These are phyloP conservation scores for Hymenoscyphus scutula DNA, from an alignment of 2,329 filamentous ascomycete species.

Conservation along the genomic window DNA sequence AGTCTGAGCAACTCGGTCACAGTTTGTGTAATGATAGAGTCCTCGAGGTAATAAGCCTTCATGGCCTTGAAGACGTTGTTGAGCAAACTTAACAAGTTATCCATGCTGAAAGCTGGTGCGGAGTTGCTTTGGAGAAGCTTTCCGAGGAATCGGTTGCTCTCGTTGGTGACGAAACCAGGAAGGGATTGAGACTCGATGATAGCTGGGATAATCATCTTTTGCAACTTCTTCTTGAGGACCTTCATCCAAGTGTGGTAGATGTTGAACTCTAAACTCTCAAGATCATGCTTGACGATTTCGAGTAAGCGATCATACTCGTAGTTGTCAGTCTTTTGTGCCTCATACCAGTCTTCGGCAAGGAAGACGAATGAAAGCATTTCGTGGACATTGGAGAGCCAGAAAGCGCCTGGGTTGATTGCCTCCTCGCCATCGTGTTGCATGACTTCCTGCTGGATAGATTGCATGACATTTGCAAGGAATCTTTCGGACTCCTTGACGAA, in stretches of 20 bases:
- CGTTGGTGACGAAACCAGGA: slow-evolving; percentile 96
- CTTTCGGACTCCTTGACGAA: slow-evolving; percentile 99
- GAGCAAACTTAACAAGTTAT: slow-evolving; percentile 89
- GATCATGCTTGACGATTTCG: slow-evolving; percentile 98
- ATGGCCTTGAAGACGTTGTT: slow-evolving; percentile 98
- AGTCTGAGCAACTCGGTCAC: slow-evolving; percentile 89
- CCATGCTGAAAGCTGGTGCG: slow-evolving; percentile 97
- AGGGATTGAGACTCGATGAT: slow-evolving; percentile 99
- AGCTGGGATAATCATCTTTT: slow-evolving; percentile 99
- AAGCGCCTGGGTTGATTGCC: slow-evolving; percentile 93
- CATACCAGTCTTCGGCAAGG: slow-evolving; percentile 98
- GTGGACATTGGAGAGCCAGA: slow-evolving; percentile 99
- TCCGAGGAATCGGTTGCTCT: slow-evolving; percentile 96
- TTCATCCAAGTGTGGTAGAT: slow-evolving; percentile 99
- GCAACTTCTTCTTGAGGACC: slow-evolving; percentile 96
- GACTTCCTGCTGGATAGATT: slow-evolving; percentile 98
- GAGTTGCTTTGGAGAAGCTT: slow-evolving; percentile 92
- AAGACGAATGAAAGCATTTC: slow-evolving; percentile 99
- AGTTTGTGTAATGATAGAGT: slow-evolving; percentile 92
- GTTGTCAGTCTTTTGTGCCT: slow-evolving; percentile 98
- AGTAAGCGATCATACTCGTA: slow-evolving; percentile 97
- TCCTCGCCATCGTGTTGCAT: slow-evolving; percentile 99
- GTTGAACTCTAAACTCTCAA: slow-evolving; percentile 98
- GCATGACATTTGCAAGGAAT: slow-evolving; percentile 99
- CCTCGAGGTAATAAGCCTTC: slow-evolving; percentile 97